A percentile compares a stretch with the other conserved stretches of the same genome.
Conservation (phyloP, 768 basidiomycete genomes). For the Mycena floridula region DNA sequence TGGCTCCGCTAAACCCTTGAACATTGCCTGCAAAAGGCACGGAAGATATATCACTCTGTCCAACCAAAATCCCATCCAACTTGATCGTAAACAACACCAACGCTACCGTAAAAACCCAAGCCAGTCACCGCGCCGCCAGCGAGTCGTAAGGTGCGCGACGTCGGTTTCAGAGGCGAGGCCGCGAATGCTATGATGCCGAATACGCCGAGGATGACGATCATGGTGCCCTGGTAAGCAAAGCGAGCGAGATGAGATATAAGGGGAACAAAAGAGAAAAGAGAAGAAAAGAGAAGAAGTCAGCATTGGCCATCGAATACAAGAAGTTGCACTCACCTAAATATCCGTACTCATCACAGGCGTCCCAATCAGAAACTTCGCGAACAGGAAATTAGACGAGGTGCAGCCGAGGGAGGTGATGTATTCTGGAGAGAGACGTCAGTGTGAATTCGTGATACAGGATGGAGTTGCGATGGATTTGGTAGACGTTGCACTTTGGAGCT, state of each 20-base stretch:
- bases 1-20: constrained; percentile 20
- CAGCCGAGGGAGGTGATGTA: constrained; percentile 96
- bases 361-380: constrained; percentile 83
- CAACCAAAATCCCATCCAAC: constrained; percentile 66
- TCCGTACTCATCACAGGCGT: constrained; percentile 81
- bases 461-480: too few relatives aligned
- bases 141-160: constrained; percentile 66
- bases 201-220: constrained; percentile 78
- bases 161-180: constrained; percentile 72
- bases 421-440: too few relatives aligned
- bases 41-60: constrained; percentile 64
- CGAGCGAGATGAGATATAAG: background rate
- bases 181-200: constrained; percentile 83
- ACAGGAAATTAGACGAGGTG: constrained; percentile 93
- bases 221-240: constrained; percentile 54
- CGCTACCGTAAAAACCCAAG: constrained; percentile 76
- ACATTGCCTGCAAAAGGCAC: constrained; percentile 45
- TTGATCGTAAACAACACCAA: constrained; percentile 64
- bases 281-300: background rate
- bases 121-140: constrained; percentile 89
- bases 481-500: too few relatives aligned
- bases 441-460: too few relatives aligned
- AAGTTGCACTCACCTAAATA: constrained; percentile 56
- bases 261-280: too few relatives aligned
- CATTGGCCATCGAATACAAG: background rate